A percentile compares a stretch with the other conserved stretches of the same genome.
These are phyloP conservation scores for Begonia fuchsioides DNA, from an alignment of 306 rosid genomes.

Conservation along the genomic window DNA sequence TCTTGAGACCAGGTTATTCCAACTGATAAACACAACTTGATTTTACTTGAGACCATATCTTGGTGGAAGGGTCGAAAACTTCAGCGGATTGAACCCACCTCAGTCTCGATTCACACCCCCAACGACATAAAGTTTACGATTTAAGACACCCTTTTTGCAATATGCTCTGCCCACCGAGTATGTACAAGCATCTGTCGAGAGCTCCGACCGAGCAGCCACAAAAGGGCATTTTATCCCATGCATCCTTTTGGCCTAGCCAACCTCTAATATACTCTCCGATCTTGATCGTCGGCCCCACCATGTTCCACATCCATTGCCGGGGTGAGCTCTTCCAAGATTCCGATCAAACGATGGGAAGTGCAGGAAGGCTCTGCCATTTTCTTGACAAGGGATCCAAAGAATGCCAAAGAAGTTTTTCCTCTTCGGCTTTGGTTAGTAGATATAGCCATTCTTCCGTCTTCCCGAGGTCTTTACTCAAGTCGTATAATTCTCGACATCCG, in stretches of 20 bases:
- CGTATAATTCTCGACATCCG: constrained; percentile 37
- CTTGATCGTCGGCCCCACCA: constrained; percentile 48
- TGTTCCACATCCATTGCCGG: constrained; percentile 53
- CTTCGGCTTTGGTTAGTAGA: constrained; percentile 52
- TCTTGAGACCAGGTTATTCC: constrained; percentile 77
- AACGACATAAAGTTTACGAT: constrained; percentile 75
- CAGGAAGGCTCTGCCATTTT: constrained; percentile 73
- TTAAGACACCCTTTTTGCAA: constrained; percentile 62
- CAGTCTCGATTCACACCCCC: constrained; percentile 83
- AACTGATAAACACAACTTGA: constrained; percentile 73
- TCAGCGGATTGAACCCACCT: constrained; percentile 76
- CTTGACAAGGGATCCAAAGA: constrained; percentile 57
- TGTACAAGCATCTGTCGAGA: constrained; percentile 65
- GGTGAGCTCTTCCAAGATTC: constrained; percentile 34
- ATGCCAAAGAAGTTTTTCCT: constrained; percentile 49
- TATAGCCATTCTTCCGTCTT: constrained; percentile 81
- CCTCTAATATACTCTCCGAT: constrained; percentile 55
- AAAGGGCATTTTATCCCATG: constrained; percentile 65
- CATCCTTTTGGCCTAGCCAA: constrained; percentile 56
- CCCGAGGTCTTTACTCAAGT: constrained; percentile 59
- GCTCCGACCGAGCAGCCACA: constrained; percentile 71
- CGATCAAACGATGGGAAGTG: constrained; percentile 40
- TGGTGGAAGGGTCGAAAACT: constrained; percentile 63
- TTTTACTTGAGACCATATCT: too few relatives aligned
- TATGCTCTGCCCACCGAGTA: constrained; percentile 83